Conservation (phyloP, 2,329 filamentous ascomycete species). For the Lasiodiplodia sp. region DNA sequence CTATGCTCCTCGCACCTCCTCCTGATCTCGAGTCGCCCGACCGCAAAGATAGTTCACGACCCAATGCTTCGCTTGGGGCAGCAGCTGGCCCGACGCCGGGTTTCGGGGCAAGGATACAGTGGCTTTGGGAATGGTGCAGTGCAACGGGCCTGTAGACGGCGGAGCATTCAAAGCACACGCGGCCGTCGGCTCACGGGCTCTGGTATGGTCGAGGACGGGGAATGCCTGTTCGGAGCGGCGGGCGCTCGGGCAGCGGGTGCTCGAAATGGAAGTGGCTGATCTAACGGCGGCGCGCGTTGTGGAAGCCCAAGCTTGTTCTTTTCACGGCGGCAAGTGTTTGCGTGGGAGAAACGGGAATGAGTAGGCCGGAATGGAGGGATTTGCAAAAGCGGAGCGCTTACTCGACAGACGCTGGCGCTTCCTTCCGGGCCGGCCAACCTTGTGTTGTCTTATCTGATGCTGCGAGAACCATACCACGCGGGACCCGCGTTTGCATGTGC, state of each 20-base stretch:
- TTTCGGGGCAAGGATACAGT: neutral
- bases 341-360: slow-evolving; percentile 4
- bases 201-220: neutral
- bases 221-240: neutral
- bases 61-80: slow-evolving; percentile 25
- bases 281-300: neutral
- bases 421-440: slow-evolving; percentile 16
- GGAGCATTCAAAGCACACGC: neutral
- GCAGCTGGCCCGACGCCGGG: slow-evolving; percentile 16
- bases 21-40: slow-evolving; percentile 9
- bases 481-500: slow-evolving; percentile 11
- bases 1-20: neutral
- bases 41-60: slow-evolving; percentile 21
- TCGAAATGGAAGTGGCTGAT: neutral
- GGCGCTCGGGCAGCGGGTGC: neutral
- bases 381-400: slow-evolving; percentile 18
- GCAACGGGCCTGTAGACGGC: neutral
- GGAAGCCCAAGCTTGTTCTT: slow-evolving; percentile 14
- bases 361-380: slow-evolving; percentile 20
- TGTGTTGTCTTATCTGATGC: slow-evolving; percentile 16
- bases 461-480: neutral
- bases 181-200: neutral
- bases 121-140: neutral
- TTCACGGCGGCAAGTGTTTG: neutral
- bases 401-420: slow-evolving; percentile 11